Evolutionary conservation across 106 monocot species (phyloP), one percentile per base, ranked within the genome.

Genomic region (Amphibolis antarctica): DNA sequence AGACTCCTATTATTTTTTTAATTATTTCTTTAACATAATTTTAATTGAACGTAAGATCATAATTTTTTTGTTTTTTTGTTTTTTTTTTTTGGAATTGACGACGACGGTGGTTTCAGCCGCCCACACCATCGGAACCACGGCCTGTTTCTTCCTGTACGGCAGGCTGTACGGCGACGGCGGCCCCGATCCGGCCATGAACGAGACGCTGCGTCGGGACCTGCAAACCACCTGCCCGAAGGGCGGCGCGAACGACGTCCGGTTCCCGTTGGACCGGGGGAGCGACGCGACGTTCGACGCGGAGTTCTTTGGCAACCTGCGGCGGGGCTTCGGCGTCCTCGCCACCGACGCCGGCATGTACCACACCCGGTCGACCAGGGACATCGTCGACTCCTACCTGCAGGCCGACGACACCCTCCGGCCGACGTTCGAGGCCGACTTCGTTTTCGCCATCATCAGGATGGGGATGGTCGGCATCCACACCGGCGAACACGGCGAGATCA

Each of bases 101-200:
- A n/a, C n/a, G n/a, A n/a, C n/a, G n/a, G n/a, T n/a, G 22, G 22
- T 12, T 61, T 65, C 63, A 85, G 81, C 77, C 28, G 88, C 89
- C 28, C 89, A 89, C 64, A 89, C 89, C 0, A 80, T 89, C 21
- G 89, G 89, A 11, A 77, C 76, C 1, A 77, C 89, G 4, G 82
- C 85, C 14, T 89, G 89, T 67, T 85, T 89, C 80, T 89, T 89
- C 67, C 21, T 89, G 14, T 54, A 68, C 12, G 52, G 55, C 9
- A 63, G 85, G 18, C 79, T 89, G 18, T 85, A 82, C 62, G 62
- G 65, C 0, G 46, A 30, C 10, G 30, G 59, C 53, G 24, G 67
- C n/a, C 65, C 82, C 1, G 89, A 89, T 50, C 79, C 82, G n/a
- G 10, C 65, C 0, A 82, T 89, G 36, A 63, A 55, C 42, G 68